Base-by-base conservation (phyloP, 768 basidiomycete species). In the Suillus variegatus region DNA sequence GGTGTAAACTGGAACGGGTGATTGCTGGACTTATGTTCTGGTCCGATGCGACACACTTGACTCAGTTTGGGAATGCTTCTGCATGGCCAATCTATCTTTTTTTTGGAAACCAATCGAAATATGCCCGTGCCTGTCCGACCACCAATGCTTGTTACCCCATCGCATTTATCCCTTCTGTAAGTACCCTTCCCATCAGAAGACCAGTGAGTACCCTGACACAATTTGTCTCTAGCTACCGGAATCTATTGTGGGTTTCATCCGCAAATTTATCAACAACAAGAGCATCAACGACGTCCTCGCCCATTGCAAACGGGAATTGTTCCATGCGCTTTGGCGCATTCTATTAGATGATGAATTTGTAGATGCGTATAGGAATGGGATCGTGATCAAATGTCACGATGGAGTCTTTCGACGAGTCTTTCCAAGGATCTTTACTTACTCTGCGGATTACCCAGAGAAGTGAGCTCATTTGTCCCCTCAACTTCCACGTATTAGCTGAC, bases 11-110 rank as follows among this genome's bases (percentile, higher is more conserved):
- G 2, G 69, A 67, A 16, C 63, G 66, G 5, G 64, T 61, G 1
- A 64, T 76, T 40, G 67, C 65, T 7, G 70, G 62, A 12, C 41
- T 74, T 9, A 76, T 78, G 73, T 65, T 75, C 55, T 73, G 70
- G 65, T 79, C 76, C 0, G 76, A 80, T 68, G 25, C 67, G 0
- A 78, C 74, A 9, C 73, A 74, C 36, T 65, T 79, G 4, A 66
- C 76, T 4, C 54, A 67, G 13, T 80, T 79, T 65, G 75, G 79
- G 0, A 62, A 69, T 1, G 69, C 72, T 41, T 65, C 64, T n/a
- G 36, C 74, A 2, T 75, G 74, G 74, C 73, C 72, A 4, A n/a
- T 71, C 6, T 74, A 75, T 58, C 7, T 69, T 25, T 65, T 38
- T 22, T 68, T 72, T 66, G 73, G 70, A 7, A 72, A 73, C 52